A percentile compares a stretch with the other conserved stretches of the same genome.
Evolutionary conservation across 2,329 filamentous ascomycete genomes (phyloP).

Genomic region (Parafenestella ontariensis): DNA sequence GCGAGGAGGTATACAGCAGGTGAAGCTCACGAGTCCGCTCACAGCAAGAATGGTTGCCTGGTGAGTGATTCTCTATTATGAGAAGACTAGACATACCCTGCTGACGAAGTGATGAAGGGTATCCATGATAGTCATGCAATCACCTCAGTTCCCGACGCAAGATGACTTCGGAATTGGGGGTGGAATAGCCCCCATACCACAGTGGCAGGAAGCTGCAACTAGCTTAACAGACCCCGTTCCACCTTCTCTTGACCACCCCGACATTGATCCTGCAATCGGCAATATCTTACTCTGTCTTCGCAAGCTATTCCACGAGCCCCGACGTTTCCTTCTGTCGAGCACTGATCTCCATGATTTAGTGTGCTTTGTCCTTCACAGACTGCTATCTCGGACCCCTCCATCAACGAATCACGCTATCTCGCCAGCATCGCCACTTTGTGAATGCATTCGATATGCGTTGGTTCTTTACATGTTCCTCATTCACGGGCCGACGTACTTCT

Average conservation of each 20-base stretch:
- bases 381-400: constrained; percentile 46
- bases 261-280: constrained; percentile 46
- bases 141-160: constrained; percentile 62
- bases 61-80: constrained; percentile 42
- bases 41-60: constrained; percentile 64
- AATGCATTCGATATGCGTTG: constrained; percentile 54
- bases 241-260: constrained; percentile 23
- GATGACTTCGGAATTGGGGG: constrained; percentile 58
- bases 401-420: constrained; percentile 8
- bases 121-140: constrained; percentile 62
- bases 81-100: not conserved
- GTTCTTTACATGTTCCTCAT: constrained; percentile 62
- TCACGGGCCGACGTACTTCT: constrained; percentile 65
- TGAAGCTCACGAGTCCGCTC: constrained; percentile 59
- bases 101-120: constrained; percentile 53
- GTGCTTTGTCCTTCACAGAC: constrained; percentile 61
- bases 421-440: constrained; percentile 21
- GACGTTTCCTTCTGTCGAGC: constrained; percentile 38
- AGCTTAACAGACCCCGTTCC: constrained; percentile 2
- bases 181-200: constrained; percentile 57
- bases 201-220: constrained; percentile 54
- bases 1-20: constrained; percentile 59
- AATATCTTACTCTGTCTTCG: constrained; percentile 56
- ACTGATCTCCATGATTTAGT: constrained; percentile 63
- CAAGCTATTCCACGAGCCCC: constrained; percentile 50